phyloP scores from a whole-genome alignment of 148 eudicot genomes.

The Rhododendron henanense region DNA sequence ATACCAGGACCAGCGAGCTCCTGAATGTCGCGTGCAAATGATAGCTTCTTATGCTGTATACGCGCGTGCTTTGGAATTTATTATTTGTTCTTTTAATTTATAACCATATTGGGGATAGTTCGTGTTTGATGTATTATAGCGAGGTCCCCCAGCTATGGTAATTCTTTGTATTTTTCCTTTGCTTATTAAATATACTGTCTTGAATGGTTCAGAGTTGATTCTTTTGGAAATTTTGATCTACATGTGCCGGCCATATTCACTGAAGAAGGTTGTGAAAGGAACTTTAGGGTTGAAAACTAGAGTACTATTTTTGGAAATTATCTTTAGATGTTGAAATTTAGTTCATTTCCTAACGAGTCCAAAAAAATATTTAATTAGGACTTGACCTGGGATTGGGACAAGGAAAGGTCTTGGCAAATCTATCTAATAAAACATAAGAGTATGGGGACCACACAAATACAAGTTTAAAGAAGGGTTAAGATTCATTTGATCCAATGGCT shows the following conservation, averaged over 20 bases:
- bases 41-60: not conserved
- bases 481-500: too few relatives aligned
- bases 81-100: not conserved
- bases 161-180: not conserved
- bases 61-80: not conserved
- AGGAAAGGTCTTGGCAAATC: too few relatives aligned
- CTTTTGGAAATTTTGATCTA: not conserved
- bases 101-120: not conserved
- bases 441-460: too few relatives aligned
- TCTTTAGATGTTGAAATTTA: not conserved
- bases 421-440: too few relatives aligned
- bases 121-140: not conserved
- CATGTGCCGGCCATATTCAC: not conserved
- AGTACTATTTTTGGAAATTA: not conserved
- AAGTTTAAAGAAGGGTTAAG: too few relatives aligned
- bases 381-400: too few relatives aligned
- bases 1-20: not conserved
- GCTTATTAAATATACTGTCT: not conserved
- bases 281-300: not conserved
- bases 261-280: not conserved
- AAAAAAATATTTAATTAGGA: too few relatives aligned
- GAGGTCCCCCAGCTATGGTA: not conserved
- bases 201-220: not conserved
- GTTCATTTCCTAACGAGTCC: not conserved
- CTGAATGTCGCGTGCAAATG: slow-evolving; percentile 1